These are phyloP conservation scores for Hysterium pulicare DNA, from an alignment of 2,329 filamentous ascomycete species.

Conservation along the genomic window DNA sequence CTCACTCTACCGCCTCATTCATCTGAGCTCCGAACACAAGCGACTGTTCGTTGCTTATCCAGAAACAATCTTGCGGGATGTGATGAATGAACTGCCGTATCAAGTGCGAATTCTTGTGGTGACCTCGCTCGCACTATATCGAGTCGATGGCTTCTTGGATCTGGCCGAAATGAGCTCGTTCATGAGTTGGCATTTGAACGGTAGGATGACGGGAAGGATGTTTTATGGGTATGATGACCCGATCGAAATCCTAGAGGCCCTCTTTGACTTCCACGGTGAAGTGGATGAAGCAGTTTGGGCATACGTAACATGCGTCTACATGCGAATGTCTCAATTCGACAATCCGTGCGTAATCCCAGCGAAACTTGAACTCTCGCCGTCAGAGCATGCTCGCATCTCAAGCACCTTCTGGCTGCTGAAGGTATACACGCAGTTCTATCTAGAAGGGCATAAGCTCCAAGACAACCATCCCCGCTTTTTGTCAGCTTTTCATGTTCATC, in stretches of 20 bases:
- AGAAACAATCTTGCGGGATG: not conserved
- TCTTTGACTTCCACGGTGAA: not conserved
- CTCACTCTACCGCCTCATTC: not conserved
- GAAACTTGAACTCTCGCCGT: not conserved
- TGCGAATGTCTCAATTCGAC: not conserved
- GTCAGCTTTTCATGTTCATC: too few relatives aligned
- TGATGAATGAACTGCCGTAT: not conserved
- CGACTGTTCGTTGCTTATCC: not conserved
- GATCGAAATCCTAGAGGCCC: not conserved
- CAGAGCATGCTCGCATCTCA: not conserved
- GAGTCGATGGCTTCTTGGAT: not conserved
- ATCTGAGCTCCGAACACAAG: not conserved
- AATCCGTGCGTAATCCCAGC: not conserved
- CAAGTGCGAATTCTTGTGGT: not conserved
- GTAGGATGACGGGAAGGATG: not conserved
- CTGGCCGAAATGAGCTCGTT: not conserved
- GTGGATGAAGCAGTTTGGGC: not conserved
- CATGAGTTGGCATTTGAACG: not conserved
- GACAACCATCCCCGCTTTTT: too few relatives aligned
- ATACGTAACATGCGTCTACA: not conserved
- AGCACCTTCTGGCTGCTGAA: not conserved
- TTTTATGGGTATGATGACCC: not conserved
- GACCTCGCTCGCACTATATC: not conserved
- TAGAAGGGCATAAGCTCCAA: too few relatives aligned
- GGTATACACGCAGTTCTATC: not conserved